A percentile compares a stretch with the other conserved stretches of the same genome.
These are phyloP conservation scores for Puccinia polysora DNA, from an alignment of 1,284 basidiomycete genomes.

Conservation along the genomic window DNA sequence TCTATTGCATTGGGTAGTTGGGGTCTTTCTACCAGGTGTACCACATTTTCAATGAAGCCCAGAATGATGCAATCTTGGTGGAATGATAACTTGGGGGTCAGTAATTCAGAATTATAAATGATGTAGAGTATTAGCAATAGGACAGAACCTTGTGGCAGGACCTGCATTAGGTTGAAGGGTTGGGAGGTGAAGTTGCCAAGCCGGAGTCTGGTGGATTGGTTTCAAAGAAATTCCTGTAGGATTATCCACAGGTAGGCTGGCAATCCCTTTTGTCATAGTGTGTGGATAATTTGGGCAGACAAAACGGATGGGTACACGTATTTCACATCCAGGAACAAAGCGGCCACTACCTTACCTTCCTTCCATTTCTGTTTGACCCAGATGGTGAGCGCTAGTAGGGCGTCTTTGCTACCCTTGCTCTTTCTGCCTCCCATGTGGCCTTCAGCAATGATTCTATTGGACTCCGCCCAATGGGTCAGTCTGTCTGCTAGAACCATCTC, in stretches of 20 bases:
- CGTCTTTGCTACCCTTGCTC: not conserved
- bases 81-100: too few relatives aligned
- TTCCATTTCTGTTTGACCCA: slow-evolving; percentile 9
- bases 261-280: not conserved
- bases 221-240: not conserved
- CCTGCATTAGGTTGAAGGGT: not conserved
- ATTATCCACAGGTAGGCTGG: not conserved
- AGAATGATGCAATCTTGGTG: too few relatives aligned
- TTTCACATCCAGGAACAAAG: slow-evolving; percentile 6
- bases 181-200: not conserved
- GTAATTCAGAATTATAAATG: too few relatives aligned
- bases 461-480: not conserved
- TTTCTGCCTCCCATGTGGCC: slow-evolving; percentile 1
- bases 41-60: not conserved
- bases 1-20: too few relatives aligned
- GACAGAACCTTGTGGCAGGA: slow-evolving; percentile 16
- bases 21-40: too few relatives aligned
- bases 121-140: too few relatives aligned
- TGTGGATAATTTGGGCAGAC: not conserved
- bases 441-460: not conserved
- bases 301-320: not conserved
- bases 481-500: not conserved
- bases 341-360: not conserved
- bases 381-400: not conserved
- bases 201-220: not conserved